Base-by-base conservation (phyloP, 257 asterid species). In the Primulina huaijiensis region DNA sequence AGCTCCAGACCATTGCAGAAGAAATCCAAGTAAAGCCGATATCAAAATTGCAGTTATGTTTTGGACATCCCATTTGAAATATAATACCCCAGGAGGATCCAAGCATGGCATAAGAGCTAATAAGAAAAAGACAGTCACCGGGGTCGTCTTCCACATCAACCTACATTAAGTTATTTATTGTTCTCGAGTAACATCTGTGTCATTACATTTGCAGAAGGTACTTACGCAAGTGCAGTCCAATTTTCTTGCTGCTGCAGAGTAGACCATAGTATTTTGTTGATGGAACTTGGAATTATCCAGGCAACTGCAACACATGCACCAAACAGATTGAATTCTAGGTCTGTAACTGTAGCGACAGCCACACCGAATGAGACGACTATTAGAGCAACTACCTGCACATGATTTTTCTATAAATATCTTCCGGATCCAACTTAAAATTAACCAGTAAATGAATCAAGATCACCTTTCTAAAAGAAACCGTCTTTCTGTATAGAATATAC, bases 201-300 rank as follows among this genome's bases (percentile, higher is more conserved):
- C 9, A n/a, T 16, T 64, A 57, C 27, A 53, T 40, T 34, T 14
- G 55, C 17, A 14, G 35, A 46, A 9, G 30, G 27, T 40, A 77
- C 96, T 73, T 80, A 92, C 96, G 96, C 95, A 0, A 92, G 90
- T 52, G 98, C 98, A 5, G 96, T 92, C 98, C 98, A 92, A 53
- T 86, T 92, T 63, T 82, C 82, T 76, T 88, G 86, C 78, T 92
- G 93, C 82, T 92, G 98, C 66, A 92, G 89, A 75, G 40, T 83
- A 61, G 98, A 89, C 96, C 96, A 92, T 2, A 92, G 80, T 62
- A 92, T 89, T 75, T 92, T 92, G 81, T 89, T 88, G 27, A 88
- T 81, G 70, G 94, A 87, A 19, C 96, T 89, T 0, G 98, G 98
- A 53, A 89, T 38, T 40, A 88, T 89, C 96, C 98, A 92, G 2